Conservation (phyloP, 2,329 filamentous ascomycete genomes). For the Fusarium sublunatum region DNA sequence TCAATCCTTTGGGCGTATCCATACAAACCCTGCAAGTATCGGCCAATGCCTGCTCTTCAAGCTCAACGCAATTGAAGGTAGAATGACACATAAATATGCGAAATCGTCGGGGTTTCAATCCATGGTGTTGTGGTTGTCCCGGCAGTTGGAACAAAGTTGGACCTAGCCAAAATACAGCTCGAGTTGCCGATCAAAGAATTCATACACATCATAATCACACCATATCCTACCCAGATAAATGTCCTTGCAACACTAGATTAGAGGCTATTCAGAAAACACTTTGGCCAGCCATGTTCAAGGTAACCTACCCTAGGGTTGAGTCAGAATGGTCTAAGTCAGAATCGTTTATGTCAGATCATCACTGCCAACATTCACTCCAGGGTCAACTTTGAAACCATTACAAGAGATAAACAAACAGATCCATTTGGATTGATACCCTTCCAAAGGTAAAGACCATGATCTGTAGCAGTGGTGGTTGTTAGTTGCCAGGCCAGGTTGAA, state of each 20-base stretch:
- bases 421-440: background rate
- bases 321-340: background rate
- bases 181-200: background rate
- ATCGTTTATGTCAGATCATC: too few relatives aligned
- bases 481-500: constrained; percentile 4
- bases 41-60: background rate
- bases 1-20: too few relatives aligned
- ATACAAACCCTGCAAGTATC: too few relatives aligned
- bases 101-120: background rate
- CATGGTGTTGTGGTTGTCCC: constrained; percentile 9
- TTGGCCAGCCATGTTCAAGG: background rate
- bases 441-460: background rate
- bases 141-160: constrained; percentile 26
- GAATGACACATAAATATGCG: constrained; percentile 10
- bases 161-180: background rate
- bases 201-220: background rate
- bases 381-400: background rate
- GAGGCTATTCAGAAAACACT: background rate
- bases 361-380: background rate
- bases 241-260: background rate
- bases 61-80: background rate
- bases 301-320: constrained; percentile 4
- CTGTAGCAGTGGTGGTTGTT: background rate
- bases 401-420: background rate
- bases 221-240: background rate